Evolutionary conservation across 2,329 filamentous ascomycete species (phyloP).

Genomic region (Chrysoporthe puriensis): DNA sequence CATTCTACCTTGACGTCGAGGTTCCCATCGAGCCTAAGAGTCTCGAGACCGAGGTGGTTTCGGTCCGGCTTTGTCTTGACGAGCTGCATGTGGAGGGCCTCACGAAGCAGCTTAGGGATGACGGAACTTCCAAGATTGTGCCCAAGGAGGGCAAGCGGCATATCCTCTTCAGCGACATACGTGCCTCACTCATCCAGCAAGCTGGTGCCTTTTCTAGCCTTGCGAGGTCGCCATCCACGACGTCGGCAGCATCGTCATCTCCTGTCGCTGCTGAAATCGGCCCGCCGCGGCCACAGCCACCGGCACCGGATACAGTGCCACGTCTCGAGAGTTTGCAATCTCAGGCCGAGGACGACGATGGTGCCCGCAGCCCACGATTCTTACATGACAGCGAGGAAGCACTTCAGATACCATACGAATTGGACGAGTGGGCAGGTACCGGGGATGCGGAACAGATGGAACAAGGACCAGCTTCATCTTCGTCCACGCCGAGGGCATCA

Average conservation of each 20-base stretch:
- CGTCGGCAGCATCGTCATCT: constrained; percentile 56
- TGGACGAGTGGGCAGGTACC: constrained; percentile 42
- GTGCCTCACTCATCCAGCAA: constrained; percentile 69
- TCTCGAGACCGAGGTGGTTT: constrained; percentile 57
- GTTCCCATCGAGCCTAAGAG: constrained; percentile 53
- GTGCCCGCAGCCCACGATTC: constrained; percentile 40
- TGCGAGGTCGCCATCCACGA: constrained; percentile 60
- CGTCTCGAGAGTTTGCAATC: constrained; percentile 35
- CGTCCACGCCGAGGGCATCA: constrained; percentile 59
- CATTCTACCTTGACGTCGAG: constrained; percentile 67
- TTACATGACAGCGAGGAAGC: constrained; percentile 59
- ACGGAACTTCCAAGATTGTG: constrained; percentile 42
- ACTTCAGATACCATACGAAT: constrained; percentile 59
- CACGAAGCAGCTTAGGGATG: constrained; percentile 46
- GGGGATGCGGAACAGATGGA: constrained; percentile 41
- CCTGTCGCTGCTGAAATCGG: constrained; percentile 40
- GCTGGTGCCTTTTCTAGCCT: constrained; percentile 66
- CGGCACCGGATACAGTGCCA: constrained; percentile 31
- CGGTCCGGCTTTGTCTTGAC: constrained; percentile 68
- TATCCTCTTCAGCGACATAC: constrained; percentile 65
- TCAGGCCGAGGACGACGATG: constrained; percentile 37
- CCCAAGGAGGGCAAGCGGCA: constrained; percentile 68
- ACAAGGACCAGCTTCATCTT: constrained; percentile 38
- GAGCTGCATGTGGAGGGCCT: constrained; percentile 70
- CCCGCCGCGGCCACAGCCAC: constrained; percentile 34